These are phyloP conservation scores for Penicillium salamii DNA, from an alignment of 495 filamentous ascomycete genomes.

Conservation along the genomic window DNA sequence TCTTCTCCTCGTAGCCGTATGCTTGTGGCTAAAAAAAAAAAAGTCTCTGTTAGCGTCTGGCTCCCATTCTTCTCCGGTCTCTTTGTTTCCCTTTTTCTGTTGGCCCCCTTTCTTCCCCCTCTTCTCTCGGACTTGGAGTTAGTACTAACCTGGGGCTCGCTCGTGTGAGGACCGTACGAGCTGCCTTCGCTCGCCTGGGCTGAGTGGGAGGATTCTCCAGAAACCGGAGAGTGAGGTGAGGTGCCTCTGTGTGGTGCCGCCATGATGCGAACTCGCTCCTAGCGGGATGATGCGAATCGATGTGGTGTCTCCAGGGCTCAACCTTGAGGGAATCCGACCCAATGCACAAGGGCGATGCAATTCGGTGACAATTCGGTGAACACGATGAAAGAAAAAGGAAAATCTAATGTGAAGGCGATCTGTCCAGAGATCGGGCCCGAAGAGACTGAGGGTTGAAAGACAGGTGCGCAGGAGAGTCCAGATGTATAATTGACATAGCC, in stretches of 20 bases:
- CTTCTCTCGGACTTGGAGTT: too few species aligned
- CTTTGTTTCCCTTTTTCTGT: background rate
- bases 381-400: background rate
- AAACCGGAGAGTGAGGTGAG: constrained; percentile 24
- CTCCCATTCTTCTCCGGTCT: too few species aligned
- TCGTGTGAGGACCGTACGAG: constrained; percentile 10
- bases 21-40: constrained; percentile 22
- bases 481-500: constrained; percentile 5
- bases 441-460: background rate
- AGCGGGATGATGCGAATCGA: background rate
- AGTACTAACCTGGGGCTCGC: constrained; percentile 1
- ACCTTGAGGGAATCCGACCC: background rate
- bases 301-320: background rate
- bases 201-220: constrained; percentile 19
- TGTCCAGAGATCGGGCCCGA: background rate
- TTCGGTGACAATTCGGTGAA: too few species aligned
- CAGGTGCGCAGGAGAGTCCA: constrained; percentile 1
- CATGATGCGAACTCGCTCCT: constrained; percentile 19
- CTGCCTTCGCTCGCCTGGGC: constrained; percentile 23
- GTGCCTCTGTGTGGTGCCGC: constrained; percentile 15
- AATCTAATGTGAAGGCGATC: background rate
- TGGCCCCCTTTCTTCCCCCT: background rate
- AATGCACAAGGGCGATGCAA: background rate
- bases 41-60: too few species aligned
- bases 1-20: constrained; percentile 28